phyloP scores from a whole-genome alignment of 2,329 filamentous ascomycete genomes.

The Aplosporella prunicola region DNA sequence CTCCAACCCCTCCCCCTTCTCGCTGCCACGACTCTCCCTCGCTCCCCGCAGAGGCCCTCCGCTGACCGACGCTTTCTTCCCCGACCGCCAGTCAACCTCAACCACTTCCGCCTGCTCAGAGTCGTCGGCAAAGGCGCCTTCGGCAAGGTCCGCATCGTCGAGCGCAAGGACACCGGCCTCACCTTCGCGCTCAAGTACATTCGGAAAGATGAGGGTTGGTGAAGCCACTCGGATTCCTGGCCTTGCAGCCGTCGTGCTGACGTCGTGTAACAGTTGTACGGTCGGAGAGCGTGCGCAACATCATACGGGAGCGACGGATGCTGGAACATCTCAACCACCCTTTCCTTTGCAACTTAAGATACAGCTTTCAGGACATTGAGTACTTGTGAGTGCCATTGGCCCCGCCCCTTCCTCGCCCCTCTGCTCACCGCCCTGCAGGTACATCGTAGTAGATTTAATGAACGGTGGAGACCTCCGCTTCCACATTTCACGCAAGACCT shows the following conservation, averaged over 20 bases:
- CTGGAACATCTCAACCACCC: slow-evolving; percentile 95
- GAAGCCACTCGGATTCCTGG: slow-evolving; percentile 11
- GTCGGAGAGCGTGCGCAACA: slow-evolving; percentile 95
- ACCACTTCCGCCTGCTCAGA: slow-evolving; percentile 89
- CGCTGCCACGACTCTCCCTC: not conserved
- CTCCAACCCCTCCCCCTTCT: slow-evolving; percentile 1
- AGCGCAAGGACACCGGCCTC: slow-evolving; percentile 87
- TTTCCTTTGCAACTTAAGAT: slow-evolving; percentile 95
- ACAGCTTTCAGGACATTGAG: slow-evolving; percentile 98
- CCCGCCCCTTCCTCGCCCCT: not conserved
- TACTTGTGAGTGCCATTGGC: slow-evolving; percentile 63
- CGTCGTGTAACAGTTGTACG: slow-evolving; percentile 63
- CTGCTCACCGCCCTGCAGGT: slow-evolving; percentile 37
- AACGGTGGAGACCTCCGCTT: slow-evolving; percentile 93
- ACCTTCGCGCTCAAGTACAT: slow-evolving; percentile 98
- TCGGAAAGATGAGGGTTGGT: slow-evolving; percentile 89
- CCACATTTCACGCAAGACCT: slow-evolving; percentile 95
- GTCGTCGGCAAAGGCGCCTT: slow-evolving; percentile 97
- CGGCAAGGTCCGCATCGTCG: slow-evolving; percentile 96
- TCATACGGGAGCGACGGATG: slow-evolving; percentile 95
- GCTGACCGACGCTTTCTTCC: slow-evolving; percentile 11
- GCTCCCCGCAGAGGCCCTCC: not conserved
- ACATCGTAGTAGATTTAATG: slow-evolving; percentile 97
- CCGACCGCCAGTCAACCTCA: slow-evolving; percentile 67
- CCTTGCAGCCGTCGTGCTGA: slow-evolving; percentile 17